Conservation (phyloP, 257 asterid species). For the Misopates orontium region DNA sequence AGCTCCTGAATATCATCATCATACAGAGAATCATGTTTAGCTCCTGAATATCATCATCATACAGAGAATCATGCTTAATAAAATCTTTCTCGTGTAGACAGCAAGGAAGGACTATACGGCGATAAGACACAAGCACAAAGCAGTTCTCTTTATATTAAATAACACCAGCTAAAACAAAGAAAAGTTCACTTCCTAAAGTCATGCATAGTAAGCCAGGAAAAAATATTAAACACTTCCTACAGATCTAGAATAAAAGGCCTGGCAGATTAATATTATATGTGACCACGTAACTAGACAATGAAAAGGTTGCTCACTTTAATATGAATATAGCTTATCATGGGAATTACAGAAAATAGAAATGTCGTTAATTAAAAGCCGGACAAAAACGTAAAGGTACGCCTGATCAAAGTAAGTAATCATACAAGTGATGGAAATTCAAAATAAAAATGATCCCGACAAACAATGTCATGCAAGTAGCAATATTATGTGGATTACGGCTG, state of each 20-base stretch:
- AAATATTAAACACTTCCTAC: not conserved
- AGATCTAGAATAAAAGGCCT: not conserved
- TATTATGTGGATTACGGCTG: too few relatives aligned
- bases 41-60: slow-evolving; percentile 34
- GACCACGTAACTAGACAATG: too few relatives aligned
- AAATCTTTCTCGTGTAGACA: slow-evolving; percentile 38
- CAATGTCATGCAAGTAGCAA: not conserved
- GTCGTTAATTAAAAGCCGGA: not conserved
- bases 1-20: slow-evolving; percentile 39
- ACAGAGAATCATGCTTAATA: slow-evolving; percentile 24
- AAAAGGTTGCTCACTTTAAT: not conserved
- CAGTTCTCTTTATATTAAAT: too few relatives aligned
- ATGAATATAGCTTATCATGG: not conserved
- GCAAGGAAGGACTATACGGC: not conserved
- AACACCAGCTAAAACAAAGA: too few relatives aligned
- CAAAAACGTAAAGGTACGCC: too few relatives aligned
- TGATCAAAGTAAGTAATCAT: too few relatives aligned
- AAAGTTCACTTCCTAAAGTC: too few relatives aligned
- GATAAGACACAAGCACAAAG: not conserved
- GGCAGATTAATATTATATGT: not conserved
- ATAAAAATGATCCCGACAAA: not conserved
- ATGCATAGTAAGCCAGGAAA: too few relatives aligned
- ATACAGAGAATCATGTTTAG: slow-evolving; percentile 28
- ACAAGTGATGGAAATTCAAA: not conserved
- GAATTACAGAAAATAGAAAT: not conserved